Evolutionary conservation across 305 asterid genomes (phyloP), one percentile per base, ranked within the genome.

Genomic region (Andrographis paniculata): DNA sequence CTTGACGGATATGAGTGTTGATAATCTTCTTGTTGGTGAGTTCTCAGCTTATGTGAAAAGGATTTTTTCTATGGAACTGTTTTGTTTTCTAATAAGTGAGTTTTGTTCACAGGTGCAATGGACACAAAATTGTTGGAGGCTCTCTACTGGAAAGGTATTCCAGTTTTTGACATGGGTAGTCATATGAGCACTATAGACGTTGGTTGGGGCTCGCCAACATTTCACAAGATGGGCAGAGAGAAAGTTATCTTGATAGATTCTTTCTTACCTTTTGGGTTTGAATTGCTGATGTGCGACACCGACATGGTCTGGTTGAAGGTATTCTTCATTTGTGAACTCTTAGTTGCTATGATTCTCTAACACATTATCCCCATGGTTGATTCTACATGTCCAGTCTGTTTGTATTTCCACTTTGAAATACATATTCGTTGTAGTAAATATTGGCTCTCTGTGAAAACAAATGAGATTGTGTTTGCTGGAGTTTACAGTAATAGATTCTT

Each of bases 251-350:
- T 91, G 59, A 84, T 91, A 57, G 89, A 91, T 75, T 59, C 95
- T 16, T 14, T 91, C 73, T 75, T 91, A 50, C 93, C 93, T 33
- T 83, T 51, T 48, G 99, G 96, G 57, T 79, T 77, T 69, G 99
- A 91, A 57, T 60, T 91, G 35, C 71, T 91, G 68, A 87, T 91
- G 99, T 91, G 99, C 50, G 99, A 91, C 47, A 91, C 99, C 1
- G 99, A 91, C 75, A 87, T 81, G 94, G 99, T 91, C 54, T 91
- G 96, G 96, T 72, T 91, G 66, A 91, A 91, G 99, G 99, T 91
- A 74, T 39, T 49, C 42, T n/a, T n/a, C 57, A 65, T 60, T 45
- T 48, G 39, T 57, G 20, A 22, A 52, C 39, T n/a, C n/a, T n/a
- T n/a, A n/a, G n/a, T n/a, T n/a, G n/a, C n/a, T n/a, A n/a, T n/a